phyloP scores from a whole-genome alignment of 2,329 filamentous ascomycete species.

The Fusarium sp. region DNA sequence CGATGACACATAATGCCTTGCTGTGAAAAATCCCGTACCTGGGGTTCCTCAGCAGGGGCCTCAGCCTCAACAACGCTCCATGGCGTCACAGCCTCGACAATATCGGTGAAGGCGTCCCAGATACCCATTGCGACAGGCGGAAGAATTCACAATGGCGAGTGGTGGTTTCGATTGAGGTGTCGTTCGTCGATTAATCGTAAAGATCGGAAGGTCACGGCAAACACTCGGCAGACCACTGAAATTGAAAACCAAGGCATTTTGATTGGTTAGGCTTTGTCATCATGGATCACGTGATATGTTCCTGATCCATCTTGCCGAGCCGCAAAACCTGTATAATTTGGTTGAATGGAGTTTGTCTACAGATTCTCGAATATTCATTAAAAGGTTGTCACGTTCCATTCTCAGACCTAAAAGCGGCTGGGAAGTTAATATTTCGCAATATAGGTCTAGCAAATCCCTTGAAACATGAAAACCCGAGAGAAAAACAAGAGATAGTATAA shows the following conservation, averaged over 20 bases:
- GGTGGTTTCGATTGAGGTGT: conserved; percentile 51
- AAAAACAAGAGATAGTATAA: conserved; percentile 30
- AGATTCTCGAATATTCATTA: neutral
- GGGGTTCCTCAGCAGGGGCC: conserved; percentile 73
- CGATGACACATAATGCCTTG: conserved; percentile 33
- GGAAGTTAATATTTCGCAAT: neutral
- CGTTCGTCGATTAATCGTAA: conserved; percentile 49
- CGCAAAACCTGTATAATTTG: neutral
- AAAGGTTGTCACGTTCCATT: neutral
- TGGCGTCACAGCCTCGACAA: conserved; percentile 72
- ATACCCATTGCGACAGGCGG: conserved; percentile 68
- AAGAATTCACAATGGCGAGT: conserved; percentile 54
- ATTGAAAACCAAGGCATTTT: conserved; percentile 56
- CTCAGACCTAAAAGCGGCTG: neutral
- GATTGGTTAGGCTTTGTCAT: conserved; percentile 54
- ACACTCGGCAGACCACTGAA: conserved; percentile 53
- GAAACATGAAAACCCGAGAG: conserved; percentile 8
- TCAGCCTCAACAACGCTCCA: conserved; percentile 74
- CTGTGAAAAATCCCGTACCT: conserved; percentile 54
- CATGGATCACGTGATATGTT: neutral
- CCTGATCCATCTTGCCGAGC: conserved; percentile 2
- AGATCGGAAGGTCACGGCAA: conserved; percentile 48
- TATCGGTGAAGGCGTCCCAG: conserved; percentile 72
- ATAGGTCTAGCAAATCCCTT: conserved; percentile 23
- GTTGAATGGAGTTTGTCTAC: neutral